Evolutionary conservation across 2,329 filamentous ascomycete genomes (phyloP).

Genomic region (Stemphylium beticola): DNA sequence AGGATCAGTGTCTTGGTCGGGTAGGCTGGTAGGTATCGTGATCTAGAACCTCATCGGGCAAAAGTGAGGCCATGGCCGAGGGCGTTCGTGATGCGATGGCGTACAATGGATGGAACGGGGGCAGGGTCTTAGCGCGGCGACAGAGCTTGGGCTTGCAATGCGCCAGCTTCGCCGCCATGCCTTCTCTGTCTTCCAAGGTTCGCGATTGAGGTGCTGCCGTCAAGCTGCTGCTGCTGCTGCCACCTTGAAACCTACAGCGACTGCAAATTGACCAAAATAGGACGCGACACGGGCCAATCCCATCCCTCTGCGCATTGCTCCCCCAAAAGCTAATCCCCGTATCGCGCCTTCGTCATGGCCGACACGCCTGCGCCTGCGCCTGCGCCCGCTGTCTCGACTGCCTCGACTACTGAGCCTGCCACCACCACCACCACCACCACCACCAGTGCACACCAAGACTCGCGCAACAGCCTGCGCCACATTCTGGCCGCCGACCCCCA

Average conservation of each 20-base stretch:
- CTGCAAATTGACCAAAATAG: not conserved
- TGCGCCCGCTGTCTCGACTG: too few species aligned
- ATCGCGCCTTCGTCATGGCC: slow-evolving; percentile 6
- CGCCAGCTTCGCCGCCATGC: not conserved
- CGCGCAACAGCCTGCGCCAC: slow-evolving; percentile 49
- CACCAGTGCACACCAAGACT: slow-evolving; percentile 37
- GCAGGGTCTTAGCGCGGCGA: not conserved
- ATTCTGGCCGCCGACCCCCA: slow-evolving; percentile 46
- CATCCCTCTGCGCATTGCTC: slow-evolving; percentile 5
- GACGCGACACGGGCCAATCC: slow-evolving; percentile 2
- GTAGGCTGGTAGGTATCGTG: not conserved
- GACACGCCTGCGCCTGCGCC: slow-evolving; percentile 5
- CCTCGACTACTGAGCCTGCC: not conserved
- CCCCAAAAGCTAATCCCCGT: not conserved
- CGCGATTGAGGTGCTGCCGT: slow-evolving; percentile 6
- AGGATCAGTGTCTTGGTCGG: too few species aligned
- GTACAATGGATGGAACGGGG: not conserved
- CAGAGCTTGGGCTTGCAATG: slow-evolving; percentile 9
- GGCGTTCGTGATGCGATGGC: slow-evolving; percentile 7
- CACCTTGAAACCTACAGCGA: not conserved
- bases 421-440: slow-evolving; percentile 20
- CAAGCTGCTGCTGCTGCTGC: not conserved
- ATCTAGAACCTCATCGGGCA: not conserved
- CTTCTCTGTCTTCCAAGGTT: not conserved
- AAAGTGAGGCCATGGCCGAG: slow-evolving; percentile 1